Evolutionary conservation across 306 rosid genomes (phyloP).

Genomic region (Luffa acutangula): DNA sequence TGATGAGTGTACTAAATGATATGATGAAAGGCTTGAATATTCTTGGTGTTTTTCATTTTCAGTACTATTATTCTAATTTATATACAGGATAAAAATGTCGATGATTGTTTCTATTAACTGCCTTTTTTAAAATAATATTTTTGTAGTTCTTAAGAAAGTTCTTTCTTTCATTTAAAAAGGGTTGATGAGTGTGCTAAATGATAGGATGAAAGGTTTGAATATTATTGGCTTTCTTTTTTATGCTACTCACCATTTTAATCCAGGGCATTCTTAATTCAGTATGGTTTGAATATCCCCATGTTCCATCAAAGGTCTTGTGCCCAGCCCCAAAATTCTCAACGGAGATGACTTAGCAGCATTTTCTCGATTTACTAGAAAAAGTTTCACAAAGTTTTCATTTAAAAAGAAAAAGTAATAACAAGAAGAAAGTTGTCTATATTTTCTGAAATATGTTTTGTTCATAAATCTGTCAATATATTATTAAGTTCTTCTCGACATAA

Average conservation of each 20-base stretch:
- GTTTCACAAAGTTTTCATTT: neutral
- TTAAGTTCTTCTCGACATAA: neutral
- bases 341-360: neutral
- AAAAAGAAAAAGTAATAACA: neutral
- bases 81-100: too few relatives aligned
- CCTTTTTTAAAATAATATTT: too few relatives aligned
- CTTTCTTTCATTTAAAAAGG: too few relatives aligned
- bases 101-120: too few relatives aligned
- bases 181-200: too few relatives aligned
- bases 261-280: neutral
- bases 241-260: neutral
- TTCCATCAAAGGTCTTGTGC: neutral
- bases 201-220: neutral
- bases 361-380: neutral
- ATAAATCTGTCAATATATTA: neutral
- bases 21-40: too few relatives aligned
- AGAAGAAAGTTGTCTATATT: neutral
- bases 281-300: neutral
- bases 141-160: too few relatives aligned
- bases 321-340: neutral
- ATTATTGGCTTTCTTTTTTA: neutral
- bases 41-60: too few relatives aligned
- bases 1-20: too few relatives aligned
- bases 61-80: too few relatives aligned
- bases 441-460: neutral